Evolutionary conservation across 495 filamentous ascomycete species (phyloP).

Genomic region (Choiromyces venosus): DNA sequence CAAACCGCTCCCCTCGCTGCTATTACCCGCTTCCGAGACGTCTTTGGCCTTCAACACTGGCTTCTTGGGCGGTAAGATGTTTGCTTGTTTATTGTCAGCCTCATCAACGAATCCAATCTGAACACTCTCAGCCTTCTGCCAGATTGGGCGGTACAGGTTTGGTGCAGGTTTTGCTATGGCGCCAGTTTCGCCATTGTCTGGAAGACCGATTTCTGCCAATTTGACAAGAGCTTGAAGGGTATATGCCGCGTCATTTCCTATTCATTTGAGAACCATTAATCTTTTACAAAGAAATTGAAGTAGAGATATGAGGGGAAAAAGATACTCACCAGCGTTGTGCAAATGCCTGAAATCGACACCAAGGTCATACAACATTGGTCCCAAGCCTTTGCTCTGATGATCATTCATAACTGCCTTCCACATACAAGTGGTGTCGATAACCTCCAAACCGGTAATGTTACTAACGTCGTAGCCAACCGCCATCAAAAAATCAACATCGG

Average conservation of each 20-base stretch:
- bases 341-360: conserved; percentile 58
- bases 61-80: conserved; percentile 8
- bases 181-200: conserved; percentile 2
- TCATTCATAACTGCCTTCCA: conserved; percentile 56
- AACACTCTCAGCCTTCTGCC: conserved; percentile 26
- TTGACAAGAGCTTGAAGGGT: conserved; percentile 70
- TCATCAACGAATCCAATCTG: conserved; percentile 26
- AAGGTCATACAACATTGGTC: conserved; percentile 57
- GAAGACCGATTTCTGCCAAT: conserved; percentile 52
- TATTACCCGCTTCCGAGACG: neutral
- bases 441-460: conserved; percentile 54
- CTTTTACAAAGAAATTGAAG: neutral
- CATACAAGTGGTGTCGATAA: conserved; percentile 64
- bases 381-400: conserved; percentile 52
- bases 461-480: conserved; percentile 56
- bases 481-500: conserved; percentile 63
- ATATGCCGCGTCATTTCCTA: conserved; percentile 86
- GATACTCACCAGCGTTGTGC: conserved; percentile 65
- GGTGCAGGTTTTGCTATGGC: neutral
- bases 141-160: conserved; percentile 2
- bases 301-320: neutral
- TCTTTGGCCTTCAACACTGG: neutral
- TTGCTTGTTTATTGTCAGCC: conserved; percentile 22
- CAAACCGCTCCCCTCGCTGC: conserved; percentile 24
- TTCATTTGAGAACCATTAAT: neutral